These are phyloP conservation scores for Hebeloma cylindrosporum DNA, from an alignment of 768 basidiomycete genomes.

Conservation along the genomic window DNA sequence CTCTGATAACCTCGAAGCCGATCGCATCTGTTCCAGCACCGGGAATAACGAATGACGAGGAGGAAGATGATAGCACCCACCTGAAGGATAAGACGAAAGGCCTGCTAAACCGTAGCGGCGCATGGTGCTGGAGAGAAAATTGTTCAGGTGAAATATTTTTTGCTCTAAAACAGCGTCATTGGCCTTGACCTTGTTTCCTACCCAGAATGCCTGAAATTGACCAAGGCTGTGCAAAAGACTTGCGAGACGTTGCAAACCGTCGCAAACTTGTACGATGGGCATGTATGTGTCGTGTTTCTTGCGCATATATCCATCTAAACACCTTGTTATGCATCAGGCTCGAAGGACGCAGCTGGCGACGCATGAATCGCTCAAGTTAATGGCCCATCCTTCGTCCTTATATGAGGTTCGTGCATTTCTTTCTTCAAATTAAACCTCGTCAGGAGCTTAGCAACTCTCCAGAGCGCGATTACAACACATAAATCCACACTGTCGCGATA, in stretches of 20 bases:
- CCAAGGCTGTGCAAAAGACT: constrained; percentile 75
- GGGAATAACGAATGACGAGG: constrained; percentile 52
- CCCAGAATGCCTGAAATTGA: constrained; percentile 72
- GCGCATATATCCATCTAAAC: not conserved
- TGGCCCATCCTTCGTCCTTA: constrained; percentile 71
- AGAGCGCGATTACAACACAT: constrained; percentile 79
- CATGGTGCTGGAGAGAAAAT: constrained; percentile 85
- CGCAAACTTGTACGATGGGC: constrained; percentile 77
- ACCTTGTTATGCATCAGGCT: constrained; percentile 45
- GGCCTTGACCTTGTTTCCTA: not conserved
- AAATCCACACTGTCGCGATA: constrained; percentile 67
- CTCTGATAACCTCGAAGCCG: constrained; percentile 71
- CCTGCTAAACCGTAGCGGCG: constrained; percentile 66
- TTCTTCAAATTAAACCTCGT: not conserved
- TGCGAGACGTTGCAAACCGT: constrained; percentile 72
- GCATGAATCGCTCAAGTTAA: constrained; percentile 72
- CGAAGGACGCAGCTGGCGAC: constrained; percentile 68
- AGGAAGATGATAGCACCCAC: constrained; percentile 24
- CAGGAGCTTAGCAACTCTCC: not conserved
- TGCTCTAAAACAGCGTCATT: not conserved
- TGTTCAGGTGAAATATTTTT: constrained; percentile 53
- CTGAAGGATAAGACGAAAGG: constrained; percentile 44
- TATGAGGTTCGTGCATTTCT: constrained; percentile 55
- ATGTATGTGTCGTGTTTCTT: constrained; percentile 44
- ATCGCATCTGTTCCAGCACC: constrained; percentile 48